These are phyloP conservation scores for Exophiala aquamarina DNA, from an alignment of 2,329 filamentous ascomycete genomes.

Conservation along the genomic window DNA sequence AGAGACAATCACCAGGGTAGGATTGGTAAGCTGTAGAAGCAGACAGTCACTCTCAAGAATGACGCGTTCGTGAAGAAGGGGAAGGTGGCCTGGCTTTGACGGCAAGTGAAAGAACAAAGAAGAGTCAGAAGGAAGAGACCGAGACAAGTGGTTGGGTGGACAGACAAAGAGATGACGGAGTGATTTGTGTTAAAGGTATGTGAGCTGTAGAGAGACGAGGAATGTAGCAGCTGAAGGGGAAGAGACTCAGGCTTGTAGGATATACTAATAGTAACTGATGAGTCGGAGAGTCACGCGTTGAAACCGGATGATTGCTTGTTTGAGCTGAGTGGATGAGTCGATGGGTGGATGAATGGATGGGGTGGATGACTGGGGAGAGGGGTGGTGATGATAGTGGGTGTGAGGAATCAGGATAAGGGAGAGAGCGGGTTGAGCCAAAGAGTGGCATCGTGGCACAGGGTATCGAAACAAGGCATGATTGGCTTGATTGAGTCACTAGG, in stretches of 20 bases:
- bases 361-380: too few relatives aligned
- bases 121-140: slow-evolving; percentile 5
- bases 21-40: slow-evolving; percentile 1
- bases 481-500: not conserved
- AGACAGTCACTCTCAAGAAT: slow-evolving; percentile 5
- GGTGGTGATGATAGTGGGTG: too few relatives aligned
- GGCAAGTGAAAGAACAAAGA: slow-evolving; percentile 17
- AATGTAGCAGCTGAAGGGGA: not conserved
- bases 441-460: not conserved
- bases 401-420: too few relatives aligned
- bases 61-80: slow-evolving; percentile 11
- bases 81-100: not conserved
- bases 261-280: too few relatives aligned
- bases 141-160: not conserved
- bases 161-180: slow-evolving; percentile 4
- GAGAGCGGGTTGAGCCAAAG: not conserved
- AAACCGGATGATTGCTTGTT: not conserved
- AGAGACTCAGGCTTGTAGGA: not conserved
- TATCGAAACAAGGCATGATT: not conserved
- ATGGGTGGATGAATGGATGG: not conserved
- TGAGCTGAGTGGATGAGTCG: not conserved
- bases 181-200: not conserved
- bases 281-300: slow-evolving; percentile 3
- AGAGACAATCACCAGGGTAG: not conserved
- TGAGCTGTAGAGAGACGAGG: not conserved